phyloP scores from a whole-genome alignment of 495 filamentous ascomycete species.

The Sphaerosporella brunnea region DNA sequence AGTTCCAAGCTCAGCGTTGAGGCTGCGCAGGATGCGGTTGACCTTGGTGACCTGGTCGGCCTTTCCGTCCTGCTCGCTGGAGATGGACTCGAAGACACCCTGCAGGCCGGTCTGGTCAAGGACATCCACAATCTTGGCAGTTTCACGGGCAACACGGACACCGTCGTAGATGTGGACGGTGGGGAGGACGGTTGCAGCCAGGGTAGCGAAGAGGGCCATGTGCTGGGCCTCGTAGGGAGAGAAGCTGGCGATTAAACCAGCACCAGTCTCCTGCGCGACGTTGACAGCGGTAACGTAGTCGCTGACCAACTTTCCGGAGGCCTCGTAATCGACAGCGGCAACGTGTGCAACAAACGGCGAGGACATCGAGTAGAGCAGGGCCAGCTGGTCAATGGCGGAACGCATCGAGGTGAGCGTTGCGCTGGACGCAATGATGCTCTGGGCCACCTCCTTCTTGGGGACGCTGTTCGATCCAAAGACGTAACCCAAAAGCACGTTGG shows the following conservation, averaged over 20 bases:
- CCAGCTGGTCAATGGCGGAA: constrained; percentile 71
- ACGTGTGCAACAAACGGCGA: constrained; percentile 87
- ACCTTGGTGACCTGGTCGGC: constrained; percentile 57
- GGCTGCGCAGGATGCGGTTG: constrained; percentile 50
- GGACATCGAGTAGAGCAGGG: constrained; percentile 69
- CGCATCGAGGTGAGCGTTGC: constrained; percentile 65
- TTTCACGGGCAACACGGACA: constrained; percentile 68
- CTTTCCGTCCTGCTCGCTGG: constrained; percentile 45
- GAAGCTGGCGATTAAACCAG: constrained; percentile 67
- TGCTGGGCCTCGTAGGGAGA: constrained; percentile 87
- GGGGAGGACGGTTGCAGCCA: constrained; percentile 61
- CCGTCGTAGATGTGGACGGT: constrained; percentile 89
- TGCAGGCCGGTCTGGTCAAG: constrained; percentile 55
- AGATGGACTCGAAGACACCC: constrained; percentile 49
- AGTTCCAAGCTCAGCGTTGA: constrained; percentile 88
- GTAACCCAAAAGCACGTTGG: constrained; percentile 83
- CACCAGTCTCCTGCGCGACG: constrained; percentile 76
- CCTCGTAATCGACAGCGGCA: constrained; percentile 76
- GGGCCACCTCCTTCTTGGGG: constrained; percentile 65
- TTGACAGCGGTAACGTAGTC: constrained; percentile 72
- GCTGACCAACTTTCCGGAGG: constrained; percentile 50
- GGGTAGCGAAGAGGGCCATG: constrained; percentile 77
- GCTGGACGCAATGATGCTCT: constrained; percentile 72
- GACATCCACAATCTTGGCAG: constrained; percentile 66
- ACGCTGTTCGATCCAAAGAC: constrained; percentile 94